Conservation (phyloP, 2,329 filamentous ascomycete genomes). For the Laburnicola sp. region DNA sequence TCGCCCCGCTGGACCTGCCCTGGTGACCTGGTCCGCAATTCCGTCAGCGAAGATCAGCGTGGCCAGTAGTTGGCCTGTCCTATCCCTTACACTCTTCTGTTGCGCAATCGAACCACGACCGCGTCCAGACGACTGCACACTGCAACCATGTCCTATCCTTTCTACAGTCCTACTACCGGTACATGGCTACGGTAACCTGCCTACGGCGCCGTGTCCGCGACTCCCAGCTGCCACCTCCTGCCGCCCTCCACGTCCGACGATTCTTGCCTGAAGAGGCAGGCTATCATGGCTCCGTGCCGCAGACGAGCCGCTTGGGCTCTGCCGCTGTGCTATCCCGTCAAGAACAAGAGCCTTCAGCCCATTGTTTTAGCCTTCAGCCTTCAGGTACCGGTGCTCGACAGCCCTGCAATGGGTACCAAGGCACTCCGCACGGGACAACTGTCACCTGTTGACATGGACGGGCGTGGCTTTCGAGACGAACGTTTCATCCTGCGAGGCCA, state of each 20-base stretch:
- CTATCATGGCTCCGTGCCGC: conserved; percentile 13
- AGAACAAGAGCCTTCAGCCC: no score
- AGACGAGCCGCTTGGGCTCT: not conserved
- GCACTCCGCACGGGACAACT: not conserved
- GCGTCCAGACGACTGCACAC: no score
- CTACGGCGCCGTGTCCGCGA: not conserved
- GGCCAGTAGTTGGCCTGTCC: no score
- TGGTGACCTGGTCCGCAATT: no score
- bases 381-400: not conserved
- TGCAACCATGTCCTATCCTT: no score
- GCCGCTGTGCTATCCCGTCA: not conserved
- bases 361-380: no score
- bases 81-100: no score
- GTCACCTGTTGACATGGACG: conserved; percentile 1
- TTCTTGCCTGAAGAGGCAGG: conserved; percentile 18
- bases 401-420: conserved; percentile 2
- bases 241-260: conserved; percentile 3
- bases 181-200: no score
- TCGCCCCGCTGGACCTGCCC: not conserved
- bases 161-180: no score
- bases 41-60: no score
- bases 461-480: not conserved
- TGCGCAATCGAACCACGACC: no score
- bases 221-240: conserved; percentile 2
- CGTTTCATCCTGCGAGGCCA: conserved; percentile 30